Evolutionary conservation across 2,329 filamentous ascomycete species (phyloP).

Genomic region (Aspergillus hiratsukae): DNA sequence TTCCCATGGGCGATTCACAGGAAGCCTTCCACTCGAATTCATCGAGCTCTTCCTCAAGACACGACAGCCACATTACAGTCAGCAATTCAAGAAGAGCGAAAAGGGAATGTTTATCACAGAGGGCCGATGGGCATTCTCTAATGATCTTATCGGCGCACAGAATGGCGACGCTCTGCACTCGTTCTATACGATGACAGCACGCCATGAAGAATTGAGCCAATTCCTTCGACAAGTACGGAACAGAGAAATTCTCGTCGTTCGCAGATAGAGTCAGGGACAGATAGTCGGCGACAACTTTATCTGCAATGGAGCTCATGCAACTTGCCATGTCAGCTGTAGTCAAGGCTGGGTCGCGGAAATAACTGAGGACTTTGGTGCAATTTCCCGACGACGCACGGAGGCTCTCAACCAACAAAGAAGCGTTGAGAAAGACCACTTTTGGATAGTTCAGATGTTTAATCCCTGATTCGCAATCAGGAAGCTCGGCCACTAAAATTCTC

Average conservation of each 20-base stretch:
- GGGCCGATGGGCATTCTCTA: conserved; percentile 74
- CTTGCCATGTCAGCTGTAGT: conserved; percentile 57
- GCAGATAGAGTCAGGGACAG: conserved; percentile 69
- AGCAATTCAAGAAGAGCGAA: conserved; percentile 90
- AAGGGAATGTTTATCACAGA: conserved; percentile 84
- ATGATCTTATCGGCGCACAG: conserved; percentile 82
- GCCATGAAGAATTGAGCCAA: conserved; percentile 78
- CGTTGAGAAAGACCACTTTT: conserved; percentile 86
- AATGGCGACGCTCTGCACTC: conserved; percentile 83
- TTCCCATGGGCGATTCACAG: conserved; percentile 71
- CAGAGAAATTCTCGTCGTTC: conserved; percentile 73
- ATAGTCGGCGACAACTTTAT: conserved; percentile 74
- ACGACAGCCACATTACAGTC: conserved; percentile 92
- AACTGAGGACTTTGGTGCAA: conserved; percentile 82
- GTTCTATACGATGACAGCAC: conserved; percentile 89
- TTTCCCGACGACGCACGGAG: conserved; percentile 81
- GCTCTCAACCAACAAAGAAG: conserved; percentile 83
- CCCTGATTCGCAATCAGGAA: conserved; percentile 72
- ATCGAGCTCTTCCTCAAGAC: conserved; percentile 89
- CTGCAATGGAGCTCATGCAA: conserved; percentile 60
- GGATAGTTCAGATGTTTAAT: conserved; percentile 81
- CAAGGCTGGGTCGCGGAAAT: conserved; percentile 90
- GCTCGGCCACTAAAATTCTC: conserved; percentile 65
- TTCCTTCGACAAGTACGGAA: conserved; percentile 83
- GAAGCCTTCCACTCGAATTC: conserved; percentile 82